Evolutionary conservation across 192 early-diverging fungal species (phyloP), one percentile per base, ranked within the genome.

Genomic region (Gryganskiella cystojenkinii): DNA sequence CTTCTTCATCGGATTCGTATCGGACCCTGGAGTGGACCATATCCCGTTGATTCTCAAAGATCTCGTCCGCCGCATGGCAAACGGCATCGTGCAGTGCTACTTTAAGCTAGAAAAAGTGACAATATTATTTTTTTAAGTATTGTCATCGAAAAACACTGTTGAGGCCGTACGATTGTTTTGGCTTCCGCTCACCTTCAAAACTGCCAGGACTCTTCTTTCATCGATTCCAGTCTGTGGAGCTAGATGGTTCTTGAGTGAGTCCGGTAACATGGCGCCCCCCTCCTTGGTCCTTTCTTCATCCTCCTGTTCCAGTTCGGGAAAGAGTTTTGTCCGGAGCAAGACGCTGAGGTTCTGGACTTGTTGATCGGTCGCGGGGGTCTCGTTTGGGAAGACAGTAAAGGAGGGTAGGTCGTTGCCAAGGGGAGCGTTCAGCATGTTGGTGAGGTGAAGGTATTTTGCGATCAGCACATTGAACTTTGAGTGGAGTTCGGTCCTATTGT

Each of bases 381-480:
- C 74, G 22, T 64, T 54, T 28, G 74, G 74, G 28, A 78, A 78
- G 19, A 78, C 66, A 2, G 74, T 78, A 14, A 69, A 78, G 34
- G 57, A 50, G 7, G 63, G 74, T 13, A 69, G 67, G 6, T 58
- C 46, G 0, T 33, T 59, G 37, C 30, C 59, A 24, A 58, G 74
- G 0, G 74, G 74, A 11, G 60, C 61, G 43, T 78, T 78, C 54
- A 78, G 66, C 45, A 78, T 60, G 25, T 78, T 78, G 53, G 74
- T 69, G 20, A 78, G 46, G 49, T 78, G 65, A 17, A 78, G 37
- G 33, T 78, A 78, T 31, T 69, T 68, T 20, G 74, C 74, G 13
- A 78, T 78, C 56, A 78, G 31, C 0, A 78, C 74, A 47, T 78
- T 78, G 46, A 78, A 78, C 43, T 78, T 78, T 24, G 74, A 78